Conservation (phyloP, 345 rosid genomes). For the Aquilaria sinensis region DNA sequence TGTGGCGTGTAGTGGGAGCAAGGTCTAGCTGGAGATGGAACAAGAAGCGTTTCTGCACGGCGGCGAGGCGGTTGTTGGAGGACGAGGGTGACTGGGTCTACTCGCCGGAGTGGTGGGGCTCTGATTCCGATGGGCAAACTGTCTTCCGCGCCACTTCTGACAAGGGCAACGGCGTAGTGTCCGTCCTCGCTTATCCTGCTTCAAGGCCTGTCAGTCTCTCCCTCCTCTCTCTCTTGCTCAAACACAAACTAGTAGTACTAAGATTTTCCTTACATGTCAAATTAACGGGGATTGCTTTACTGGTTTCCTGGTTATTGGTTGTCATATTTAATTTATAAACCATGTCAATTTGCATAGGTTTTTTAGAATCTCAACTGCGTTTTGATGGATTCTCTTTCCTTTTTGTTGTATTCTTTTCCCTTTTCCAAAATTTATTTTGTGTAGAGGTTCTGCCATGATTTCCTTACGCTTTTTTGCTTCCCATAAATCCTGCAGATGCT, state of each 20-base stretch:
- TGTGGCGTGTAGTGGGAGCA: slow-evolving; percentile 20
- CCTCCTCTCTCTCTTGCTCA: not conserved
- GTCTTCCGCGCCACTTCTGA: slow-evolving; percentile 47
- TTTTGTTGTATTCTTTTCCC: not conserved
- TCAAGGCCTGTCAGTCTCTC: slow-evolving; percentile 68
- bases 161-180: slow-evolving; percentile 76
- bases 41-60: slow-evolving; percentile 38
- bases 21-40: slow-evolving; percentile 19
- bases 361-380: not conserved
- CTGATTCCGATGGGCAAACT: slow-evolving; percentile 32
- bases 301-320: not conserved
- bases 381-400: not conserved
- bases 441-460: too few species aligned
- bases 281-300: too few species aligned
- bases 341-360: too few species aligned
- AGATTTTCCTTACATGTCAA: too few species aligned
- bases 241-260: not conserved
- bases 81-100: slow-evolving; percentile 94
- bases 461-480: too few species aligned
- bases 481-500: too few species aligned
- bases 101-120: slow-evolving; percentile 87
- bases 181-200: slow-evolving; percentile 64
- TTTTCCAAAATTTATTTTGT: not conserved
- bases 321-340: not conserved
- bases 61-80: slow-evolving; percentile 19